Evolutionary conservation across 2,329 filamentous ascomycete species (phyloP), one percentile per base, ranked within the genome.

Genomic region (Diaporthe amygdali): DNA sequence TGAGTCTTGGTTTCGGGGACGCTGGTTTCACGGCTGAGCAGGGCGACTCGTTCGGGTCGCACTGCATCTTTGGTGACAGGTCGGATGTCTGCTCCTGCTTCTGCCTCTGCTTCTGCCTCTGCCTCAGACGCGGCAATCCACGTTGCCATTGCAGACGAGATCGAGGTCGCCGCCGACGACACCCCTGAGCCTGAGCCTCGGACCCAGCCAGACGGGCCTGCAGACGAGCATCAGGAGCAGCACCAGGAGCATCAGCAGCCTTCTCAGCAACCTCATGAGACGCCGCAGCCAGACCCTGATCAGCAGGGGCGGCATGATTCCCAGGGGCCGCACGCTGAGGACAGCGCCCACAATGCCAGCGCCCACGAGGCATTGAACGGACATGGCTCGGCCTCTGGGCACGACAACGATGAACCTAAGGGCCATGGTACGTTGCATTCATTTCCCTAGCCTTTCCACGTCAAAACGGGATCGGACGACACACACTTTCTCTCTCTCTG

Each of bases 81-180:
- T 66, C 71, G 56, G 66, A 73, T 73, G 71, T 71, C 71, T 69
- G 55, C 49, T 47, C 27, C 64, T 46, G 49, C 15, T 22, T 12
- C 51, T 32, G 49, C 4, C 7, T 61, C 69, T 54, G 46, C 67
- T 51, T 27, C 51, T 41, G 49, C 34, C n/a, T 17, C 59, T 66
- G 59, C 56, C 41, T 56, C 71, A 66, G 71, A 73, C 68, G 69
- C 69, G 69, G 71, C 71, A 54, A 59, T 71, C 69, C 64, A 71
- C 47, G 56, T 70, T 59, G 66, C 71, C 52, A 70, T 73, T 55
- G 71, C 71, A 71, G 71, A 71, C 59, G 71, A 73, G 51, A 69
- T 73, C 44, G 56, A 72, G 68, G 70, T 73, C 59, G 70, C 72
- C 44, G 66, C 54, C n/a, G 49, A 52, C 27, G 46, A 44, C 47